Conservation (phyloP, 305 asterid genomes). For the Withania somnifera region DNA sequence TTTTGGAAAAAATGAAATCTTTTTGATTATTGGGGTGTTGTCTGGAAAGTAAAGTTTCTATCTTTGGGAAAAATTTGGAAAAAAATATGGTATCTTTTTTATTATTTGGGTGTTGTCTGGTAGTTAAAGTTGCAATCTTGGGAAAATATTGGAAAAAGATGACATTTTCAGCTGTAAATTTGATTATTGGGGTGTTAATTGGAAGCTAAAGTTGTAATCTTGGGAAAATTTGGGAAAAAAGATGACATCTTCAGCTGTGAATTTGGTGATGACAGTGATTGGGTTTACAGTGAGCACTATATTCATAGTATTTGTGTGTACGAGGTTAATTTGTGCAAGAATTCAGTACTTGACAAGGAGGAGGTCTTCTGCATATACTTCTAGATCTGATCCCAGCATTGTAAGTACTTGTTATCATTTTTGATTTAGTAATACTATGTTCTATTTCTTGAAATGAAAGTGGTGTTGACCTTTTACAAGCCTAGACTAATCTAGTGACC, state of each 20-base stretch:
- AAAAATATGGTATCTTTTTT: no score
- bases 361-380: conserved; percentile 39
- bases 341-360: conserved; percentile 49
- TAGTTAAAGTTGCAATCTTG: no score
- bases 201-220: neutral
- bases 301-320: conserved; percentile 82
- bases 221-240: neutral
- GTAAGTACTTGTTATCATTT: conserved; percentile 31
- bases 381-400: conserved; percentile 61
- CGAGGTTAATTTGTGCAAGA: conserved; percentile 84
- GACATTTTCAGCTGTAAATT: no score
- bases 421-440: neutral
- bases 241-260: conserved; percentile 51
- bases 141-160: no score
- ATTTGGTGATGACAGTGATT: conserved; percentile 93
- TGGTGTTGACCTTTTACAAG: neutral
- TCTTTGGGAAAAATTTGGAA: neutral
- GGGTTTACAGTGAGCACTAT: conserved; percentile 70
- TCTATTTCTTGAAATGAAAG: neutral
- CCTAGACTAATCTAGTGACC: neutral
- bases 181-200: no score
- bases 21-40: no score
- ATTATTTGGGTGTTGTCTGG: no score
- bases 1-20: neutral
- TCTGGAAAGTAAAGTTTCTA: neutral